Percentiles rank a stretch among this genome's conserved stretches.
Conservation (phyloP, 2,329 filamentous ascomycete genomes). For the Pseudocercospora vitis region DNA sequence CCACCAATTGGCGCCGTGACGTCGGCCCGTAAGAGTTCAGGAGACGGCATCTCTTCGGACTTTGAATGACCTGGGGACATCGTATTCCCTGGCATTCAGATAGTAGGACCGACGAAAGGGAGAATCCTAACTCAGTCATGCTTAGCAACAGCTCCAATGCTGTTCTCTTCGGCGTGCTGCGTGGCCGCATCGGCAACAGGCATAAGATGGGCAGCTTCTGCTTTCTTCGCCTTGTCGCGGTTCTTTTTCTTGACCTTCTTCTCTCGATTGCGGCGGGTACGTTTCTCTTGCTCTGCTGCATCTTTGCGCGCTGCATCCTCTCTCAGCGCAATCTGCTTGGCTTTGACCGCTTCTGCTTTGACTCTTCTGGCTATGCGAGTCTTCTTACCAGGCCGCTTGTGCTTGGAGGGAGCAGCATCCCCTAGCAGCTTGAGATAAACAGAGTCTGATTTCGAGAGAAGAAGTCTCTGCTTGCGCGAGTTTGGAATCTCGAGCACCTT, state of each 20-base stretch:
- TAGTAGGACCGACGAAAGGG: no score
- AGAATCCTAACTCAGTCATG: no score
- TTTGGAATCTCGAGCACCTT: conserved; percentile 24
- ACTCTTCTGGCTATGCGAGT: conserved; percentile 32
- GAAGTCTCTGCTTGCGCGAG: conserved; percentile 18
- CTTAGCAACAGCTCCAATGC: no score
- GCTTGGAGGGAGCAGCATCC: conserved; percentile 22
- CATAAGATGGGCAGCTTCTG: conserved; percentile 16
- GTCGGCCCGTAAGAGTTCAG: no score
- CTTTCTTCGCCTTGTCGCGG: conserved; percentile 39
- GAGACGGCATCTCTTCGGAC: no score
- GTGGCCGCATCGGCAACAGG: background rate
- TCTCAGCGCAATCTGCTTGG: no score
- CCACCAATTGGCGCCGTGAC: no score
- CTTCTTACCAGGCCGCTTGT: conserved; percentile 36
- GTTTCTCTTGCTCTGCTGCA: conserved; percentile 34
- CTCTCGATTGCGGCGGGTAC: conserved; percentile 36
- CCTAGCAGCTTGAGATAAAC: conserved; percentile 12
- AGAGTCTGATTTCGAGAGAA: conserved; percentile 9
- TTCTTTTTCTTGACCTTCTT: conserved; percentile 41
- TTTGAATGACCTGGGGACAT: no score
- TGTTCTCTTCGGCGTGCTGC: no score
- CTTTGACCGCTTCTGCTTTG: conserved; percentile 27
- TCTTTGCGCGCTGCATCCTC: no score
- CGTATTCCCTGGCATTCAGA: no score